Evolutionary conservation across 176 grass and related monocot species (phyloP), one percentile per base, ranked within the genome.

Genomic region (Panicum miliaceum): DNA sequence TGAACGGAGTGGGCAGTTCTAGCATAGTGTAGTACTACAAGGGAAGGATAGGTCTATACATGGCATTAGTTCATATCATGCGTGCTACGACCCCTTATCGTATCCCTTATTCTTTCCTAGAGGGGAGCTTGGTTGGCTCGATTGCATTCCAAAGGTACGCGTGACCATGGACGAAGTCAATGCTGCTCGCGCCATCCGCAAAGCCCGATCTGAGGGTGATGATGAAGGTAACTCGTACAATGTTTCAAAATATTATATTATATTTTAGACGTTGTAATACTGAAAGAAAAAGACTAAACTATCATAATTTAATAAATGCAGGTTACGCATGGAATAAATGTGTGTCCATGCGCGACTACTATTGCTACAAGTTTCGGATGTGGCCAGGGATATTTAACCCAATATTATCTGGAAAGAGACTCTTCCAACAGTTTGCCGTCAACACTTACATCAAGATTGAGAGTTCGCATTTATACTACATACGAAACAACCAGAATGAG

Each of bases 391-490:
- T 73, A 50, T 73, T 73, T 6, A 73, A 73, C 25, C 25, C 43
- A 43, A 7, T 32, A 32, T 32, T 32, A 32, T 32, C 1, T 32
- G 29, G 29, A 32, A 32, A 32, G 29, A 32, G 70, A 0, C 45
- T 73, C 5, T 73, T 51, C 46, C 70, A 73, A 5, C 70, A 73
- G n/a, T 73, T 50, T 32, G 43, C 12, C 2, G 45, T 73, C 4
- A n/a, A 73, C 26, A 73, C 68, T 26, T 71, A 71, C 22, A 71
- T 71, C 68, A 71, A 71, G 42, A 18, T 19, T 5, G 51, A 53
- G 16, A 58, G 20, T 19, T 22, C 54, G 0, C 16, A 20, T 2
- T 58, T 58, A 6, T 20, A 58, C 1, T 58, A 58, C 22, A 58
- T 58, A 9, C 20, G 18, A 6, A n/a, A 40, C 8, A 5, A 58